Conservation (phyloP, 129 eudicot genomes). For the carrot (Daucus carota) region DNA sequence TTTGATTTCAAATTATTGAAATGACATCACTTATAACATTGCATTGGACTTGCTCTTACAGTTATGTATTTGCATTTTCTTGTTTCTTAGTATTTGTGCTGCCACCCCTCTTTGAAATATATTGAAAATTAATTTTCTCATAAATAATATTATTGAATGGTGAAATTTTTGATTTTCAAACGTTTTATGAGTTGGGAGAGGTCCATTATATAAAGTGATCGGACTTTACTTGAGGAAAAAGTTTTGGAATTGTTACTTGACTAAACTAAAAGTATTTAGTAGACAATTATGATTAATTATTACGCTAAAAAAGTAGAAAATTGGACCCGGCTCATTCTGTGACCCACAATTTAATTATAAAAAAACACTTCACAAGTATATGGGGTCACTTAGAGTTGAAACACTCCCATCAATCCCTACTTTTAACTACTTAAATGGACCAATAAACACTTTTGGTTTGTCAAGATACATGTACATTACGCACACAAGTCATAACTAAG, state of each 20-base stretch:
- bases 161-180: too few species aligned
- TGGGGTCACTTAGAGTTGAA: slow-evolving; percentile 8
- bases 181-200: not conserved
- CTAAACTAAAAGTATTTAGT: not conserved
- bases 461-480: not conserved
- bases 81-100: too few species aligned
- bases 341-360: slow-evolving; percentile 2
- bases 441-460: not conserved
- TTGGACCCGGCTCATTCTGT: not conserved
- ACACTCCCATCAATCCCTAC: slow-evolving; percentile 13
- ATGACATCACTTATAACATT: too few species aligned
- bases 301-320: not conserved
- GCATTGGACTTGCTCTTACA: too few species aligned
- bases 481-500: too few species aligned
- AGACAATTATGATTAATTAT: not conserved
- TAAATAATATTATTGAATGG: too few species aligned
- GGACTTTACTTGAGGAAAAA: not conserved
- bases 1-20: too few species aligned
- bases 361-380: not conserved
- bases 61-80: too few species aligned
- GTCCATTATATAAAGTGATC: not conserved
- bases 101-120: too few species aligned
- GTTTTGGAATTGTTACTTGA: not conserved
- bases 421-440: slow-evolving; percentile 9
- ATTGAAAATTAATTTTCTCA: too few species aligned